A percentile compares a stretch with the other conserved stretches of the same genome.
Evolutionary conservation across 78 protist species (phyloP).

Genomic region (Creolimax fragrantissima): DNA sequence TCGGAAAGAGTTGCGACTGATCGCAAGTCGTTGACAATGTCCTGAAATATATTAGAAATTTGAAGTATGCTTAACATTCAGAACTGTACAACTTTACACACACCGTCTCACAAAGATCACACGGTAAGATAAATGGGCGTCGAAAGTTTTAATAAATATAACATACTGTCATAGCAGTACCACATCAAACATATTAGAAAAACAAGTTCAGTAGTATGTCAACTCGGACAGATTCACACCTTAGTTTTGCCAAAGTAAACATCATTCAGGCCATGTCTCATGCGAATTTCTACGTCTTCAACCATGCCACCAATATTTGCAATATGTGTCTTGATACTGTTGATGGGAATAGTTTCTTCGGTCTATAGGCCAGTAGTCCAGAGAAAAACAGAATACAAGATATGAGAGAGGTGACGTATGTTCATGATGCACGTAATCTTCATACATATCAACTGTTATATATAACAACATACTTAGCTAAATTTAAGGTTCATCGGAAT

Average conservation of each 20-base stretch:
- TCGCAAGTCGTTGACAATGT: conserved; percentile 36
- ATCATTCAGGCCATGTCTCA: conserved; percentile 73
- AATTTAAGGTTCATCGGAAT: too few species aligned
- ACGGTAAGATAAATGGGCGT: neutral
- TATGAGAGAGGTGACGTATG: too few species aligned
- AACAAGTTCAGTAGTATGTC: conserved; percentile 11
- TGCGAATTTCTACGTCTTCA: conserved; percentile 82
- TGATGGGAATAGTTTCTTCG: conserved; percentile 34
- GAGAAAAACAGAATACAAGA: too few species aligned
- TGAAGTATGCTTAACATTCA: neutral
- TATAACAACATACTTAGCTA: too few species aligned
- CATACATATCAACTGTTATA: too few species aligned
- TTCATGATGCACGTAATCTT: too few species aligned
- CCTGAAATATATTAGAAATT: neutral
- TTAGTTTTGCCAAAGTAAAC: conserved; percentile 92
- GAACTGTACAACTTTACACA: neutral
- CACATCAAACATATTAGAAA: neutral
- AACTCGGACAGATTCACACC: conserved; percentile 38
- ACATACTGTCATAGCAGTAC: neutral
- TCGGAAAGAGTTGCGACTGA: neutral
- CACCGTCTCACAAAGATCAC: neutral
- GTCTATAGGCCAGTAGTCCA: conserved; percentile 36
- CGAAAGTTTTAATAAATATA: neutral
- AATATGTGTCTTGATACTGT: conserved; percentile 61
- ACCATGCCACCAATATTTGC: conserved; percentile 89